Percentiles rank a stretch among this genome's conserved stretches.
phyloP scores from a whole-genome alignment of 1,284 basidiomycete genomes.

The Ceraceosorus guamensis region DNA sequence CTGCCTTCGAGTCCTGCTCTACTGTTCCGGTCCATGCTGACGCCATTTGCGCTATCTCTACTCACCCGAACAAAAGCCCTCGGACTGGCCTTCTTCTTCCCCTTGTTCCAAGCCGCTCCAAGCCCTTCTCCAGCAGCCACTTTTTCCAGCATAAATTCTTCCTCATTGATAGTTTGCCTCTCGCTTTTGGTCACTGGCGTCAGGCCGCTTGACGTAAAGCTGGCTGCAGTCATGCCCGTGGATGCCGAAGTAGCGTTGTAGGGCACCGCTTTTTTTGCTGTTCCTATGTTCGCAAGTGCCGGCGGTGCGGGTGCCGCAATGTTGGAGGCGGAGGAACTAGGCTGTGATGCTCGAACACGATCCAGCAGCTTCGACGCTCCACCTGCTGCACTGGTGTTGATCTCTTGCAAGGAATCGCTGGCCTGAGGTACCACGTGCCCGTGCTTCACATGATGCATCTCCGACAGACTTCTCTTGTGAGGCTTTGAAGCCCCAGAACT shows the following conservation, averaged over 20 bases:
- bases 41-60: no score
- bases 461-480: no score
- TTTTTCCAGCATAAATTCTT: conserved; percentile 73
- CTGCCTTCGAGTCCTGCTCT: no score
- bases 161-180: conserved; percentile 79
- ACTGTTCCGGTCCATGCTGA: no score
- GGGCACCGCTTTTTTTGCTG: conserved; percentile 46
- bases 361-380: conserved; percentile 34
- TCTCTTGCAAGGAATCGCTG: conserved; percentile 27
- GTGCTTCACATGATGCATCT: conserved; percentile 43
- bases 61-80: background rate
- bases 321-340: background rate
- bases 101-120: conserved; percentile 4
- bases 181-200: conserved; percentile 71
- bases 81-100: conserved; percentile 5
- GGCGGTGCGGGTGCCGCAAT: background rate
- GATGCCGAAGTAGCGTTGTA: conserved; percentile 89
- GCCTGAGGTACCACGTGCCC: conserved; percentile 22
- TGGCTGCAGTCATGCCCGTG: conserved; percentile 81
- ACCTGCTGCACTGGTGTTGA: conserved; percentile 45
- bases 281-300: background rate
- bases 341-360: conserved; percentile 13
- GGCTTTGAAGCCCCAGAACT: no score
- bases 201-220: conserved; percentile 83
- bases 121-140: conserved; percentile 74